Base-by-base conservation (phyloP, 169 alveolate genomes). In the Perkinsus chesapeaki region DNA sequence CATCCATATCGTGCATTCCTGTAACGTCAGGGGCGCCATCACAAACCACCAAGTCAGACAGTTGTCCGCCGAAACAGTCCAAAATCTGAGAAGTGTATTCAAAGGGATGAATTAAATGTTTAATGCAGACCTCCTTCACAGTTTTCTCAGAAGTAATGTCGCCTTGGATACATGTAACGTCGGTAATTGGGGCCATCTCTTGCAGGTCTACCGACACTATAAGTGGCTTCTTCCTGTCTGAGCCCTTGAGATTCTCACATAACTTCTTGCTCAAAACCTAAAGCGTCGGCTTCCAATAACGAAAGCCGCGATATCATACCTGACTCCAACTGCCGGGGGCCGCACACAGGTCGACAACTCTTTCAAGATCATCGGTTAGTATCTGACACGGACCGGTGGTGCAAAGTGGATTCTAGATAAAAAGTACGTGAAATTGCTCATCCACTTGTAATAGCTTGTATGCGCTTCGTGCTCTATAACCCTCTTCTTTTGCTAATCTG, bases 21-120 rank as follows among this genome's bases (percentile, higher is more conserved):
- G 99, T 98, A 3, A 99, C 99, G 94, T 99, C 99, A 3, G 99
- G 99, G 9, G 99, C 99, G 0, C 99, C 99, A 96, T 99, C 99
- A 94, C 99, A 97, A 31, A 99, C 97, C 39, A 99, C 98, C 39
- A 98, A 94, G 91, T 99, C 98, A 0, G 99, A 99, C 92, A 39
- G 91, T 60, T 95, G 92, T 0, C 92, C 96, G 92, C 93, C 93
- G 95, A 98, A 97, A 73, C 93, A 96, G 16, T 94, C 91, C 90
- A 96, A 96, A 91, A 98, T 96, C 73, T 93, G 94, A 19, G n/a
- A 5, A 36, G 37, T 34, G 23, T 10, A 95, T 95, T 34, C 82
- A 3, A n/a, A 39, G 92, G 92, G 92, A 0, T 27, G 43, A 1
- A 12, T 23, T 37, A 27, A 1, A 10, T 12, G 39, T 37, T 23